A percentile compares a stretch with the other conserved stretches of the same genome.
Conservation (phyloP, 495 filamentous ascomycete species). For the Umbilicaria muhlenbergii region DNA sequence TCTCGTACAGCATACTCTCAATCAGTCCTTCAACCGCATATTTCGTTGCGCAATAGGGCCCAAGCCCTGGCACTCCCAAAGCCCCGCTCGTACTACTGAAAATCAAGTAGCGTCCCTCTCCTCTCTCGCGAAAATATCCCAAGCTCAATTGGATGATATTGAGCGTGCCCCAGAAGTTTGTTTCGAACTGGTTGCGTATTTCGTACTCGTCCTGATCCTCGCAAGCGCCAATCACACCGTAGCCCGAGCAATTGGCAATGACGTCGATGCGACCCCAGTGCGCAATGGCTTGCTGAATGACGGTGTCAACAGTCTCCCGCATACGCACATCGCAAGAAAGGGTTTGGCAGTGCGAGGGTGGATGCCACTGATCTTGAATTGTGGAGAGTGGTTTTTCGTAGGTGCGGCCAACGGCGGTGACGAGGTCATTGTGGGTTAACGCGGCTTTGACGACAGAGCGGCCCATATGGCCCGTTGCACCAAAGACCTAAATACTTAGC, state of each 20-base stretch:
- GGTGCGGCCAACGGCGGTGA: slow-evolving; percentile 75
- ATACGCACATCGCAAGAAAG: slow-evolving; percentile 82
- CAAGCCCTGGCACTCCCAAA: slow-evolving; percentile 77
- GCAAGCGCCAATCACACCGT: slow-evolving; percentile 88
- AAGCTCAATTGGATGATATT: slow-evolving; percentile 85
- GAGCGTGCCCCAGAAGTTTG: slow-evolving; percentile 83
- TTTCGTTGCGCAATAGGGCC: slow-evolving; percentile 91
- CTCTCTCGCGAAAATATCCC: slow-evolving; percentile 63
- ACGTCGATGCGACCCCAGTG: slow-evolving; percentile 75
- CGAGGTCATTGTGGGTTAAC: slow-evolving; percentile 70
- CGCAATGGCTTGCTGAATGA: slow-evolving; percentile 49
- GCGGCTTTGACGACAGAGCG: slow-evolving; percentile 72
- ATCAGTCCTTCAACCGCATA: slow-evolving; percentile 91
- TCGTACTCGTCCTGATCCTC: slow-evolving; percentile 95
- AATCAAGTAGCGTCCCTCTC: slow-evolving; percentile 71
- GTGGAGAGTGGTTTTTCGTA: slow-evolving; percentile 57
- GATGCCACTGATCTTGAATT: neutral
- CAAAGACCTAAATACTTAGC: slow-evolving; percentile 51
- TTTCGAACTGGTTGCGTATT: slow-evolving; percentile 89
- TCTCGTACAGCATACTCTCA: slow-evolving; percentile 89
- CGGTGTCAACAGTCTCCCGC: slow-evolving; percentile 55
- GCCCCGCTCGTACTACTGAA: slow-evolving; percentile 85
- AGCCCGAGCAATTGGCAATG: slow-evolving; percentile 80
- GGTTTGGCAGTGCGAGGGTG: slow-evolving; percentile 45
- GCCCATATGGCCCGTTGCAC: slow-evolving; percentile 91